Conservation (phyloP, 768 basidiomycete species). For the Rhodocollybia butyracea region DNA sequence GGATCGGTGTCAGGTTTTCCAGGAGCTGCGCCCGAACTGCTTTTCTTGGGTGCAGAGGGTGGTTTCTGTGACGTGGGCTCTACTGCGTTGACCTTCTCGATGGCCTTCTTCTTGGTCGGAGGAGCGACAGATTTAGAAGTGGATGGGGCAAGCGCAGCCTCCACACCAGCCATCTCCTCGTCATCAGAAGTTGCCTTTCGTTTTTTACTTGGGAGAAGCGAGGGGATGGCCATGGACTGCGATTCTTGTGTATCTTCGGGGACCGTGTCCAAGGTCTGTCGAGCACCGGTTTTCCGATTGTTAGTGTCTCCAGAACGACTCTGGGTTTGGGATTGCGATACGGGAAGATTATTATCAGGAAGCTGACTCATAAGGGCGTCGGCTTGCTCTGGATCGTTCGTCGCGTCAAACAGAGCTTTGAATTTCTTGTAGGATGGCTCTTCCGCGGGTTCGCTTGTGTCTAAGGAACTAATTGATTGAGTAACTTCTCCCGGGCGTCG, state of each 20-base stretch:
- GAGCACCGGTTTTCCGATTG: slow-evolving; percentile 16
- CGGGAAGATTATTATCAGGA: slow-evolving; percentile 15
- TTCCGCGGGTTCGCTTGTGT: slow-evolving; percentile 16
- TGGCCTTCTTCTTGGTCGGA: slow-evolving; percentile 39
- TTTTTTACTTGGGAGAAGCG: slow-evolving; percentile 27
- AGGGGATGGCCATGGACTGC: slow-evolving; percentile 3
- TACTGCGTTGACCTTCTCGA: slow-evolving; percentile 35
- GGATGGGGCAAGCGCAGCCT: slow-evolving; percentile 11
- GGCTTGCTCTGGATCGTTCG: slow-evolving; percentile 42
- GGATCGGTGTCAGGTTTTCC: slow-evolving; percentile 65
- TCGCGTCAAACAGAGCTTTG: slow-evolving; percentile 68
- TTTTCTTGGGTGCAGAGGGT: slow-evolving; percentile 19
- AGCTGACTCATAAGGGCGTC: slow-evolving; percentile 8
- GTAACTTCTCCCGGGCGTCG: slow-evolving; percentile 36
- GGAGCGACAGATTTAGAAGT: slow-evolving; percentile 12
- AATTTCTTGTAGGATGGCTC: slow-evolving; percentile 70
- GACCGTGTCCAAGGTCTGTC: slow-evolving; percentile 15
- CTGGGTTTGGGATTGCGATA: slow-evolving; percentile 9
- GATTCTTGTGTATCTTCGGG: slow-evolving; percentile 34
- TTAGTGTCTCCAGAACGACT: slow-evolving; percentile 16
- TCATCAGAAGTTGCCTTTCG: slow-evolving; percentile 35
- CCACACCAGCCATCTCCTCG: slow-evolving; percentile 32
- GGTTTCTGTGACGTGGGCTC: slow-evolving; percentile 21
- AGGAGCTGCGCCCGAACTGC: slow-evolving; percentile 29
- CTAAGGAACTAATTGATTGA: slow-evolving; percentile 22